These are phyloP conservation scores for Cicer bijugum DNA, from an alignment of 306 rosid genomes.

Conservation along the genomic window DNA sequence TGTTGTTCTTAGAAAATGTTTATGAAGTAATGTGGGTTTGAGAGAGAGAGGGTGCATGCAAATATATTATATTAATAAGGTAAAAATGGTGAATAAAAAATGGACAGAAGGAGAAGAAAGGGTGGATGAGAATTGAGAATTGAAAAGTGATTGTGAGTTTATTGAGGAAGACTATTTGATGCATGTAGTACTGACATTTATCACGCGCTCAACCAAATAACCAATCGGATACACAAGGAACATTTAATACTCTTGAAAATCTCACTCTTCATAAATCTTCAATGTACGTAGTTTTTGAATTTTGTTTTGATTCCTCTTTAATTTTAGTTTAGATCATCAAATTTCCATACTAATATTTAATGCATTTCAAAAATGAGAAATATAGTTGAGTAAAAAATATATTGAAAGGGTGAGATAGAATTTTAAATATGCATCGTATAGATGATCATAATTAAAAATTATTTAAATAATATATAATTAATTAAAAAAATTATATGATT, in stretches of 20 bases:
- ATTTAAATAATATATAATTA: too few species aligned
- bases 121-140: constrained; percentile 1
- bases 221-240: neutral
- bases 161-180: neutral
- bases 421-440: rapidly evolving
- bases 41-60: neutral
- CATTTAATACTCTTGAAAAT: constrained; percentile 41
- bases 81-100: neutral
- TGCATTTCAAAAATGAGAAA: neutral
- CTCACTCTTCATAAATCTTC: constrained; percentile 17
- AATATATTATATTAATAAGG: neutral
- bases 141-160: neutral
- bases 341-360: constrained; percentile 14
- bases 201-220: neutral
- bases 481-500: too few species aligned
- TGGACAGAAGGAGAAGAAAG: constrained; percentile 15
- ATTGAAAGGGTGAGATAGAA: too few species aligned
- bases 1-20: neutral
- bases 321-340: constrained; percentile 12
- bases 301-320: constrained; percentile 4
- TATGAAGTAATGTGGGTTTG: neutral
- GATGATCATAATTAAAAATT: too few species aligned
- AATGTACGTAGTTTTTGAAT: constrained; percentile 35
- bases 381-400: too few species aligned
- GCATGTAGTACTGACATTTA: constrained; percentile 26